Evolutionary conservation across 1,139 yeast species (phyloP).

Genomic region (Zhuliangozyma parablackwelliae): DNA sequence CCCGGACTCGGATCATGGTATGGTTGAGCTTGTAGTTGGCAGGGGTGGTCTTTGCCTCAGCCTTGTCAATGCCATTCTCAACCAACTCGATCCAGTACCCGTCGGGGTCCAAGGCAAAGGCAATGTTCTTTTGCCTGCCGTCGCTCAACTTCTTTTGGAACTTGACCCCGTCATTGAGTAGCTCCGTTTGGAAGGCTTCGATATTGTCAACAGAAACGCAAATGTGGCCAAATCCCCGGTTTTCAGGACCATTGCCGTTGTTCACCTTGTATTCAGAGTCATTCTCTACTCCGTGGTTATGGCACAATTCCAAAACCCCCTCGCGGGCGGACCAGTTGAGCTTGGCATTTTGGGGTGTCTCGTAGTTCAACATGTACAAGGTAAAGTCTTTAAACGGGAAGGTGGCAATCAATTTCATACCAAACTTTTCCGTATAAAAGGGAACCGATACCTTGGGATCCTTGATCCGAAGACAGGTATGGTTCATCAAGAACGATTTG

Average conservation of each 20-base stretch:
- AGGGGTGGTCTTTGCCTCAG: constrained; percentile 33
- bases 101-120: constrained; percentile 92
- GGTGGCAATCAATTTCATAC: constrained; percentile 58
- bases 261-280: constrained; percentile 57
- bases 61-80: constrained; percentile 49
- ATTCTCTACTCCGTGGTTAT: constrained; percentile 69
- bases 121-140: constrained; percentile 90
- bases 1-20: constrained; percentile 89
- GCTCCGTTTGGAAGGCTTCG: constrained; percentile 51
- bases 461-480: constrained; percentile 75
- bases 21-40: constrained; percentile 70
- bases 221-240: constrained; percentile 92
- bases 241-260: constrained; percentile 80
- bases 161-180: constrained; percentile 57
- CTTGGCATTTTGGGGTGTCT: constrained; percentile 38
- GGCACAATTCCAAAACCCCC: constrained; percentile 83
- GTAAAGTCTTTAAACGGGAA: constrained; percentile 58
- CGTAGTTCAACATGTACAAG: constrained; percentile 64
- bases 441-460: constrained; percentile 71
- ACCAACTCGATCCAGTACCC: constrained; percentile 95
- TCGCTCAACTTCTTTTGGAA: constrained; percentile 82
- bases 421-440: constrained; percentile 73
- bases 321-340: constrained; percentile 55
- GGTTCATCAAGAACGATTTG: constrained; percentile 46
- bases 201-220: constrained; percentile 85